Conservation (phyloP, 352 stramenopile genomes). For the Globisporangium barbulae region DNA sequence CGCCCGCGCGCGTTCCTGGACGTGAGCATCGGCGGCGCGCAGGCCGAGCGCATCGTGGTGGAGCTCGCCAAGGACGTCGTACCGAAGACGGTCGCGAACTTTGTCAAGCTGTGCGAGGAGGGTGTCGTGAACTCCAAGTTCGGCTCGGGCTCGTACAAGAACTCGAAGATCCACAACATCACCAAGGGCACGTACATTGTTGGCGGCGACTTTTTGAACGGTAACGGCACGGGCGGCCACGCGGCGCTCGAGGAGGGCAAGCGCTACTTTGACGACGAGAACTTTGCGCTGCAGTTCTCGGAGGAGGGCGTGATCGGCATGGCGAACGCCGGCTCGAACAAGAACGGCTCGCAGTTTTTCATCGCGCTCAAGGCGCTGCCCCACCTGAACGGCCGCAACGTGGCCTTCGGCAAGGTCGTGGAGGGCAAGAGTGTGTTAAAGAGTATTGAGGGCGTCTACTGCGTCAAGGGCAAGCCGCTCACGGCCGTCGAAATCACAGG, state of each 20-base stretch:
- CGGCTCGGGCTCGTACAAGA: constrained; percentile 75
- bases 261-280: constrained; percentile 85
- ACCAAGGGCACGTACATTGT: constrained; percentile 79
- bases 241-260: constrained; percentile 64
- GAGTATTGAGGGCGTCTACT: constrained; percentile 80
- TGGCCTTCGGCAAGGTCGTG: constrained; percentile 86
- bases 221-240: constrained; percentile 74
- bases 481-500: constrained; percentile 77
- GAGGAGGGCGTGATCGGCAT: constrained; percentile 91
- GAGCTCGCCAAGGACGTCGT: constrained; percentile 84
- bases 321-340: constrained; percentile 97
- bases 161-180: constrained; percentile 83
- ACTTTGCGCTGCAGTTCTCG: constrained; percentile 84
- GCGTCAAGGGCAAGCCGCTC: constrained; percentile 78
- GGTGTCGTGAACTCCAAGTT: constrained; percentile 58
- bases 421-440: constrained; percentile 82
- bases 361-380: constrained; percentile 90
- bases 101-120: constrained; percentile 68
- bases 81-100: constrained; percentile 72
- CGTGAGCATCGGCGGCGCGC: constrained; percentile 78
- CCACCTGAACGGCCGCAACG: constrained; percentile 85
- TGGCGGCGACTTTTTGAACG: constrained; percentile 67
- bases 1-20: constrained; percentile 76
- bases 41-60: constrained; percentile 72
- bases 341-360: constrained; percentile 99